Conservation (phyloP, 768 basidiomycete genomes). For the Termitomyces sp. region DNA sequence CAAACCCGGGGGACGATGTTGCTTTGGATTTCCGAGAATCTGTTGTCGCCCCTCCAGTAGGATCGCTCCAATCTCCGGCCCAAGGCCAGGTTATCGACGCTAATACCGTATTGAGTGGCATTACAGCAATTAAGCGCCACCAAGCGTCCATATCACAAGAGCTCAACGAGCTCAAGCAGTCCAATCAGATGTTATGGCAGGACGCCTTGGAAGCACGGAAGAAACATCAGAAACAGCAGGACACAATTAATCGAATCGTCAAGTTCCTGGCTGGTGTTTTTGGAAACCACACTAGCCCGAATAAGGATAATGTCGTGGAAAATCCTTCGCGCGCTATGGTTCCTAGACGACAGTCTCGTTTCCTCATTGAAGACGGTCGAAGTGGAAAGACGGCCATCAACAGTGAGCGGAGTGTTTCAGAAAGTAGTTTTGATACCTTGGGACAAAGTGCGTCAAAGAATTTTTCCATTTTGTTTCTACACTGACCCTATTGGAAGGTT, state of each 20-base stretch:
- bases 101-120: constrained; percentile 72
- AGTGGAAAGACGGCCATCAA: constrained; percentile 30
- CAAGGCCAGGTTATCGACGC: constrained; percentile 69
- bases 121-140: constrained; percentile 84
- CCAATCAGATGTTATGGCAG: constrained; percentile 90
- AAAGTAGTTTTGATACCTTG: neutral
- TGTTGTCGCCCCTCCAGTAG: constrained; percentile 6
- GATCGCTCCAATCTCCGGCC: constrained; percentile 20
- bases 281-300: constrained; percentile 43
- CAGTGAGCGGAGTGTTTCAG: constrained; percentile 32
- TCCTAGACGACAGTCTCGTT: constrained; percentile 42
- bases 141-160: constrained; percentile 90
- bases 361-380: constrained; percentile 63
- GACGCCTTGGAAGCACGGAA: constrained; percentile 76
- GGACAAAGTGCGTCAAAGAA: constrained; percentile 9
- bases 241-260: constrained; percentile 93
- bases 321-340: constrained; percentile 36
- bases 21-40: constrained; percentile 28
- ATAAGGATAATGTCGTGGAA: constrained; percentile 25
- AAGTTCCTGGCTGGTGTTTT: constrained; percentile 94
- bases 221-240: constrained; percentile 87
- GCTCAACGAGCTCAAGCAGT: constrained; percentile 79
- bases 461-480: constrained; percentile 8
- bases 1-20: constrained; percentile 30
- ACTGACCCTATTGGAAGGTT: constrained; percentile 24